phyloP scores from a whole-genome alignment of 345 rosid species.

The Salix viminalis region DNA sequence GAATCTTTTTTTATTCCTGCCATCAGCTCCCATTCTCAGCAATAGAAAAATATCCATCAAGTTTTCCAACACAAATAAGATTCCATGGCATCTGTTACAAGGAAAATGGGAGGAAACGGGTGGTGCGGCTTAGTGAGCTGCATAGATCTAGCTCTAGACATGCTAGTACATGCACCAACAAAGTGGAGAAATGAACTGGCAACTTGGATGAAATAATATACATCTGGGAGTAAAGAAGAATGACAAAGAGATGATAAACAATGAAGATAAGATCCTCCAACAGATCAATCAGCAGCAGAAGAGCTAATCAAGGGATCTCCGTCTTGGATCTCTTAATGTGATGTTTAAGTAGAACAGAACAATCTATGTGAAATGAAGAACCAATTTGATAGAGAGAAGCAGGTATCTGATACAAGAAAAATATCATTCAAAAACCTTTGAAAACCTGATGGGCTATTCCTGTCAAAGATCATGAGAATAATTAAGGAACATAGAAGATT shows the following conservation, averaged over 20 bases:
- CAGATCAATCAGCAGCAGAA: neutral
- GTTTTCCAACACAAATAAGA: constrained; percentile 6
- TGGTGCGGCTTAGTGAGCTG: neutral
- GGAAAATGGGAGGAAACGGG: neutral
- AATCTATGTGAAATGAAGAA: neutral
- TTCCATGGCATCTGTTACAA: constrained; percentile 2
- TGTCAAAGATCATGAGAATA: neutral
- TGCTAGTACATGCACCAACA: neutral
- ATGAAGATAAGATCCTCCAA: neutral
- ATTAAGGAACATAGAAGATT: neutral
- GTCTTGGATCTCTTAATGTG: neutral
- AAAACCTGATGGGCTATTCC: neutral
- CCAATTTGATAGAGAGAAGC: neutral
- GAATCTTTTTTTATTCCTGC: neutral
- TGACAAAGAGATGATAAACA: neutral
- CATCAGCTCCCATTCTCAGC: neutral
- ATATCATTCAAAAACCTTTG: neutral
- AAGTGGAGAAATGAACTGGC: constrained; percentile 2
- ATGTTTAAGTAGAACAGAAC: neutral
- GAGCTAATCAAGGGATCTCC: neutral
- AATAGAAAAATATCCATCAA: neutral
- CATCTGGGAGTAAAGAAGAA: neutral
- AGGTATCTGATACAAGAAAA: neutral
- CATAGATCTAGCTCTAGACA: neutral
- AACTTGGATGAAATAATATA: neutral